Percentiles rank a stretch among this genome's conserved stretches.
These are phyloP conservation scores for Termitomyces sp. DNA, from an alignment of 768 basidiomycete genomes.

Conservation along the genomic window DNA sequence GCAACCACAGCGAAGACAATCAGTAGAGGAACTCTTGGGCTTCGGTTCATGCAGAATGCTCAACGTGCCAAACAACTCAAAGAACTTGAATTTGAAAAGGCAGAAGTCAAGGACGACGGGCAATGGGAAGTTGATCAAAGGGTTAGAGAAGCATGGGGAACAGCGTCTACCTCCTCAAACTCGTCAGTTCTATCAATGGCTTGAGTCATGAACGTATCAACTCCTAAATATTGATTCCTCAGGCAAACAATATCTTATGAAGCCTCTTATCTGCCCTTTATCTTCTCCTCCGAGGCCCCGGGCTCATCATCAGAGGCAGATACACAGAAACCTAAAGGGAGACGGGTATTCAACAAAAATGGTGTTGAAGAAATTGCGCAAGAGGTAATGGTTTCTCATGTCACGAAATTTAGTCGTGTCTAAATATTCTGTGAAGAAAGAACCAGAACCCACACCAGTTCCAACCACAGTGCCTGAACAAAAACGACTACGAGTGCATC, in stretches of 20 bases:
- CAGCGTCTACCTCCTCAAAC: constrained; percentile 13
- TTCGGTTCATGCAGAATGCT: constrained; percentile 74
- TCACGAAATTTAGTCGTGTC: constrained; percentile 5
- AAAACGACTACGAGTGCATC: constrained; percentile 14
- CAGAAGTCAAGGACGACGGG: constrained; percentile 55
- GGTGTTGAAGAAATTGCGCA: constrained; percentile 37
- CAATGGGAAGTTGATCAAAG: constrained; percentile 59
- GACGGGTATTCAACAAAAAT: constrained; percentile 49
- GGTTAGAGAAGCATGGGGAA: constrained; percentile 49
- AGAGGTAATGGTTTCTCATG: constrained; percentile 15
- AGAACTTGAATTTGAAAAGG: constrained; percentile 44
- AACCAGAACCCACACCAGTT: constrained; percentile 12
- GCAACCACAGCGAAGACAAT: constrained; percentile 30
- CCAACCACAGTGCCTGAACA: constrained; percentile 1
- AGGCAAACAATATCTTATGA: constrained; percentile 43
- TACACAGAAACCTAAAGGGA: constrained; percentile 33
- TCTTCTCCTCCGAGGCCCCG: constrained; percentile 38
- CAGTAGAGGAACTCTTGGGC: constrained; percentile 58
- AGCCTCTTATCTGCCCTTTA: constrained; percentile 61
- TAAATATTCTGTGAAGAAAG: constrained; percentile 16
- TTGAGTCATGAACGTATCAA: neutral
- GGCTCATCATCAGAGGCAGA: constrained; percentile 17
- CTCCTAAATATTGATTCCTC: neutral
- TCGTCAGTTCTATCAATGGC: constrained; percentile 16
- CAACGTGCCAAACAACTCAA: constrained; percentile 48